Conservation (phyloP, 2,329 filamentous ascomycete genomes). For the Hysterium pulicare region DNA sequence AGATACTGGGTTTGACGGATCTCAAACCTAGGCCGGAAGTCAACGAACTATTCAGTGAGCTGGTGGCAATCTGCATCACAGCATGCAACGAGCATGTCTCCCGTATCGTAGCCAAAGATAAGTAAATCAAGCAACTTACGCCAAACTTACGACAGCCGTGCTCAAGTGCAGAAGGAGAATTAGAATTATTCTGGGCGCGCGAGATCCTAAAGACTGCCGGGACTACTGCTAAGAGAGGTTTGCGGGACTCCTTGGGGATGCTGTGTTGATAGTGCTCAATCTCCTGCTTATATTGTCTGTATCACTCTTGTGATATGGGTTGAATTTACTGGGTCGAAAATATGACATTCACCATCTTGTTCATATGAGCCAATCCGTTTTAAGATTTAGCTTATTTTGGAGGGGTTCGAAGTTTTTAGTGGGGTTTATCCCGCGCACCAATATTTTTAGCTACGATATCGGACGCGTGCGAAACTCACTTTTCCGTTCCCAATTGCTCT, state of each 20-base stretch:
- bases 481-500: too few relatives aligned
- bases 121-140: slow-evolving; percentile 31
- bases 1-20: background rate
- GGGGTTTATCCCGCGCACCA: too few relatives aligned
- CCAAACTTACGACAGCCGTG: slow-evolving; percentile 42
- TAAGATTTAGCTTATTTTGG: too few relatives aligned
- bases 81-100: slow-evolving; percentile 20
- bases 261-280: slow-evolving; percentile 10
- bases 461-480: too few relatives aligned
- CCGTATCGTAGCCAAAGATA: slow-evolving; percentile 27
- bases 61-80: slow-evolving; percentile 37
- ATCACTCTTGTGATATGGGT: too few relatives aligned
- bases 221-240: background rate
- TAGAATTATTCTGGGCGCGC: slow-evolving; percentile 46
- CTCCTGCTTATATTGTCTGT: too few relatives aligned
- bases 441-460: too few relatives aligned
- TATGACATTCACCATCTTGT: too few relatives aligned
- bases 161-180: slow-evolving; percentile 42
- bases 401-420: too few relatives aligned
- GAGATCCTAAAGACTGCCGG: slow-evolving; percentile 24
- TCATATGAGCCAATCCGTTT: too few relatives aligned
- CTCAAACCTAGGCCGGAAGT: slow-evolving; percentile 32
- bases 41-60: slow-evolving; percentile 34
- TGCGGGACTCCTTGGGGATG: background rate
- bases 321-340: too few relatives aligned